Base-by-base conservation (phyloP, 1,139 yeast species). In the Geotrichum citri-aurantii region DNA sequence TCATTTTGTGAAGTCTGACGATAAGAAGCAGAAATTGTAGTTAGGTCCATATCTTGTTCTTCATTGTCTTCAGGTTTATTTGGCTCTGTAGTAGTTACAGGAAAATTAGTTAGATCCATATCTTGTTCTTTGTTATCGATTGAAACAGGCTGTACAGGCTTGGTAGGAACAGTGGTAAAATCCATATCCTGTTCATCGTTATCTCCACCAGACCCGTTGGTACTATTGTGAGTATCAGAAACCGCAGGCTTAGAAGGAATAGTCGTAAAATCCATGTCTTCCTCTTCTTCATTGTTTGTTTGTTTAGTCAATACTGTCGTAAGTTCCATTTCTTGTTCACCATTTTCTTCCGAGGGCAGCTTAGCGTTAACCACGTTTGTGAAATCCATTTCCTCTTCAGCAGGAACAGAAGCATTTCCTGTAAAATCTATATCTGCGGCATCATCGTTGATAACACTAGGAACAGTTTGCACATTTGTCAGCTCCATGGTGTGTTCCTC, bases 41-140 rank as follows among this genome's bases (percentile, higher is more conserved):
- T 67, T 51, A 68, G 40, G n/a, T 65, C 65, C 68, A 66, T 63
- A 10, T 62, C 59, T 49, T 55, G 55, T n/a, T 60, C 61, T 11
- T 58, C 63, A 14, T 53, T 54, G 10, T 56, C 57, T 19, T 54
- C 57, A 2, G 12, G 33, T 42, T 3, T 42, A 23, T 21, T 10
- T n/a, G 50, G 19, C 21, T 37, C 17, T 48, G 33, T 23, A 7
- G 27, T 50, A 12, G 23, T 19, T 31, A 50, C 52, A 40, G 50
- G 26, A 37, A 33, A 19, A n/a, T 24, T 58, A 10, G 60, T 58
- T 50, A 55, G 4, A 19, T 51, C 62, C 55, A 60, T 60, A 12
- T 48, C 50, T 17, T 57, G 49, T 14, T 47, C 33, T 40, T 23
- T 52, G 14, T 46, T 46, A 37, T 17, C 42, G 31, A 23, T 29